phyloP scores from a whole-genome alignment of 2,329 filamentous ascomycete species.

The Diaporthe sp. region DNA sequence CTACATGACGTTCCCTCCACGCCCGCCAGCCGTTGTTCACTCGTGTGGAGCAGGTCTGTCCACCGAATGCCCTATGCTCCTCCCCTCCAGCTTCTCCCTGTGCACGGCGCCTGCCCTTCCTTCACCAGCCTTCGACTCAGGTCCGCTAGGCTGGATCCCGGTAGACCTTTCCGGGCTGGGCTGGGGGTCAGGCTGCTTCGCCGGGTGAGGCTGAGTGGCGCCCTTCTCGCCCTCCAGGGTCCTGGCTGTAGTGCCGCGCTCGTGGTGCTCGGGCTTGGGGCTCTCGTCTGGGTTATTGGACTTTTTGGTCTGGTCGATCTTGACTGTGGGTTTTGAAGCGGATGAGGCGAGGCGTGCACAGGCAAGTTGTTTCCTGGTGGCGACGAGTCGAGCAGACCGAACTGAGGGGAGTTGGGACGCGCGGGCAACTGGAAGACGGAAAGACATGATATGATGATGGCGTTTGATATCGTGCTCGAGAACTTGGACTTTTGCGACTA shows the following conservation, averaged over 20 bases:
- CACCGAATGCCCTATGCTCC: constrained; percentile 3
- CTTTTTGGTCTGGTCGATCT: constrained; percentile 1
- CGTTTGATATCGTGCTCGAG: not conserved
- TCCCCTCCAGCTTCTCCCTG: not conserved
- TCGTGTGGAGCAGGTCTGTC: not conserved
- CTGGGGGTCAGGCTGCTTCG: not conserved
- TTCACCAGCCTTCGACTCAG: not conserved
- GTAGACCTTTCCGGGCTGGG: not conserved
- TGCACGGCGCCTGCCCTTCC: not conserved
- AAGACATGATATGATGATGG: constrained; percentile 2
- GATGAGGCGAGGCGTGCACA: not conserved
- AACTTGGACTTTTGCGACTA: not conserved
- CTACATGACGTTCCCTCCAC: constrained; percentile 13
- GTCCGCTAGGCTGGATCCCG: not conserved
- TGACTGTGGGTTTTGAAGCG: not conserved
- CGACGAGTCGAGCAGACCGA: too few relatives aligned
- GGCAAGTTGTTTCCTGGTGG: not conserved
- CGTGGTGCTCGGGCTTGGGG: not conserved
- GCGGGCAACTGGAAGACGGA: not conserved
- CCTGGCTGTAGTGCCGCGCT: not conserved
- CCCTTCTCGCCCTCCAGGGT: not conserved
- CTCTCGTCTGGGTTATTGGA: constrained; percentile 2
- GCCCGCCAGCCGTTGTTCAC: not conserved
- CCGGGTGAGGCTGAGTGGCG: not conserved
- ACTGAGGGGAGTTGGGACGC: too few relatives aligned